Conservation (phyloP, 1,284 basidiomycete genomes). For the Ceratobasidium papillatum region DNA sequence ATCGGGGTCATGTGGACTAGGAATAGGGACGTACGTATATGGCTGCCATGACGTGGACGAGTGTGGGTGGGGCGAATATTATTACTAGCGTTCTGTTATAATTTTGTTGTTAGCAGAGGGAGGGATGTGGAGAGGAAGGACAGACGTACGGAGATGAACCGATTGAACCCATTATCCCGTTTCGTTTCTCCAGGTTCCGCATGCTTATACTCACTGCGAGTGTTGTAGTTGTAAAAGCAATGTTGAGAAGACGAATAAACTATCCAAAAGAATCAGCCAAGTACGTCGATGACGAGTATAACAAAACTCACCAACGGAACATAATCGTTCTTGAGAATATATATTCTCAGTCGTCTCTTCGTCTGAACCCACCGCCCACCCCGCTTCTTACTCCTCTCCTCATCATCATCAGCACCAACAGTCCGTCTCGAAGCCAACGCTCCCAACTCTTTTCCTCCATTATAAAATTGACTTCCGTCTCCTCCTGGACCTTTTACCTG, state of each 20-base stretch:
- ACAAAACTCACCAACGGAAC: conserved; percentile 70
- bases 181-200: conserved; percentile 63
- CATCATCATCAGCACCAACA: conserved; percentile 49
- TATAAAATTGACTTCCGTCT: conserved; percentile 49
- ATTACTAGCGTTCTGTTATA: conserved; percentile 86
- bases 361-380: conserved; percentile 57
- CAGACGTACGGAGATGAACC: conserved; percentile 84
- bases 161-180: conserved; percentile 70
- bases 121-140: too few species aligned
- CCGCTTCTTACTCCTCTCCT: conserved; percentile 52
- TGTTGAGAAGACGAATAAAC: conserved; percentile 86
- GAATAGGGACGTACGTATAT: conserved; percentile 69
- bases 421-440: conserved; percentile 49
- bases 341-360: conserved; percentile 66
- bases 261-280: conserved; percentile 53
- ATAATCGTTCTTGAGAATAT: conserved; percentile 74
- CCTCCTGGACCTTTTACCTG: conserved; percentile 50
- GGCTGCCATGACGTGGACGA: conserved; percentile 85
- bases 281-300: not conserved
- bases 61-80: conserved; percentile 83
- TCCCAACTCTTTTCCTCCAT: conserved; percentile 49
- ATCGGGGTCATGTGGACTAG: not conserved
- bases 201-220: conserved; percentile 83
- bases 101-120: too few species aligned
- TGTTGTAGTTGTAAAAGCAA: conserved; percentile 80